phyloP scores from a whole-genome alignment of 768 basidiomycete genomes.

The Tephrocybe sp. region DNA sequence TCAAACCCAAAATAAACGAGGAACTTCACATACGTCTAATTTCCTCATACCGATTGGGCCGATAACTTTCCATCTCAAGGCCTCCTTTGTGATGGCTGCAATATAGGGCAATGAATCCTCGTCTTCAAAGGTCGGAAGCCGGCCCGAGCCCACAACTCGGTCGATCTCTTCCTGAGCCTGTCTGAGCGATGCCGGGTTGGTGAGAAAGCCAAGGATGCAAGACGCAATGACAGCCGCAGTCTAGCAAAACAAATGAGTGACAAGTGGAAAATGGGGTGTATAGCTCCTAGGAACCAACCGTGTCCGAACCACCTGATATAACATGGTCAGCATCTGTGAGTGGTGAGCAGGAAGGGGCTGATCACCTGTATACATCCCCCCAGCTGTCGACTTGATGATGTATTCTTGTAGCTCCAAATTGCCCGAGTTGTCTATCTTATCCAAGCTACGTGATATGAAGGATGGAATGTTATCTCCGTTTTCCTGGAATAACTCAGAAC shows the following conservation, averaged over 20 bases:
- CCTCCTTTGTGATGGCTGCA: no score
- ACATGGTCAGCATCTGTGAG: neutral
- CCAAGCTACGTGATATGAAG: slow-evolving; percentile 18
- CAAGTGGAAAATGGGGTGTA: no score
- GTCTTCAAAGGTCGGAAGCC: slow-evolving; percentile 31
- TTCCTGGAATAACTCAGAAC: slow-evolving; percentile 9
- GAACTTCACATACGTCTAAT: slow-evolving; percentile 28
- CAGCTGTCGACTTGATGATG: no score
- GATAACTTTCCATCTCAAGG: no score
- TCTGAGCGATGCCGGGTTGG: slow-evolving; percentile 25
- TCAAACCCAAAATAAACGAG: no score
- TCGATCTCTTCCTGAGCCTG: slow-evolving; percentile 28
- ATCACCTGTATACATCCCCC: no score
- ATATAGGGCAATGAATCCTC: slow-evolving; percentile 28
- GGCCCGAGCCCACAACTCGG: no score
- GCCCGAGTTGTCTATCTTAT: slow-evolving; percentile 13
- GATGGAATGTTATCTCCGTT: no score
- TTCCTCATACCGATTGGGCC: slow-evolving; percentile 31
- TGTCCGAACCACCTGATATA: slow-evolving; percentile 29
- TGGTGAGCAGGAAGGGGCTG: no score
- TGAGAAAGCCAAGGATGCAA: no score
- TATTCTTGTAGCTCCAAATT: slow-evolving; percentile 17
- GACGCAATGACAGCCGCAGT: slow-evolving; percentile 22
- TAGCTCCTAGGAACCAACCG: slow-evolving; percentile 17
- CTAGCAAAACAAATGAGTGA: slow-evolving; percentile 6